Base-by-base conservation (phyloP, 495 filamentous ascomycete genomes). In the Hypoxylon intermedium region DNA sequence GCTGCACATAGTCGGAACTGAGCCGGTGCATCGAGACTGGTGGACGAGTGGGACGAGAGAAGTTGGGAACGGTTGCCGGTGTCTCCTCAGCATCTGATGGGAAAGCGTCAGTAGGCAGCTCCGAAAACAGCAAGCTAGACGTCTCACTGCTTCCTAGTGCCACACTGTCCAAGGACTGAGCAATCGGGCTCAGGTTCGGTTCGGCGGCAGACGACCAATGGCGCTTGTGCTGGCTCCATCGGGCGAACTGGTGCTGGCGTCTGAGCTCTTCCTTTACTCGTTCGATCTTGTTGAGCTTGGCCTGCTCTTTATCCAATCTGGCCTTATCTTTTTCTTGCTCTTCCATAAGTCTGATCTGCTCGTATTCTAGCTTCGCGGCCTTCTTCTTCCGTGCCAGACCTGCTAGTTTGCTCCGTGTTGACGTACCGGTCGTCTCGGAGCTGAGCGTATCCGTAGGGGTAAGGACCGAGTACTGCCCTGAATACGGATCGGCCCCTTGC, bases 401-500 rank as follows among this genome's bases (percentile, higher is more conserved):
- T n/a, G 64, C 67, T n/a, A 77, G 48, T 5, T 45, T 53, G 38
- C 45, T 43, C 7, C 55, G 67, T 2, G 59, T 64, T 4, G 62
- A 60, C 26, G 50, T 44, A 15, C 18, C 20, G 0, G 68, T 68
- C 13, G 48, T 56, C 28, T 71, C 68, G 2, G 65, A 66, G 49
- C 65, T 69, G 16, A 53, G 21, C 26, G 58, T 70, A 49, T 61
- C 63, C 11, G 76, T 77, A 12, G 77, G 76, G 7, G 77, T 79
- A 24, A 79, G 63, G 5, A 76, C 65, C 28, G 82, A 74, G 50
- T 72, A 75, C 57, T 72, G 67, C 1, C 82, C 80, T n/a, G 80
- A 83, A 38, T 75, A 67, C 9, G 82, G 80, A 54, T 84, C 82
- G n/a, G 76, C 75, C 15, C 82, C 80, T 55, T 80, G 80, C 9